Conservation (phyloP, 192 early-diverging fungal genomes). For the Linnemannia elongata region DNA sequence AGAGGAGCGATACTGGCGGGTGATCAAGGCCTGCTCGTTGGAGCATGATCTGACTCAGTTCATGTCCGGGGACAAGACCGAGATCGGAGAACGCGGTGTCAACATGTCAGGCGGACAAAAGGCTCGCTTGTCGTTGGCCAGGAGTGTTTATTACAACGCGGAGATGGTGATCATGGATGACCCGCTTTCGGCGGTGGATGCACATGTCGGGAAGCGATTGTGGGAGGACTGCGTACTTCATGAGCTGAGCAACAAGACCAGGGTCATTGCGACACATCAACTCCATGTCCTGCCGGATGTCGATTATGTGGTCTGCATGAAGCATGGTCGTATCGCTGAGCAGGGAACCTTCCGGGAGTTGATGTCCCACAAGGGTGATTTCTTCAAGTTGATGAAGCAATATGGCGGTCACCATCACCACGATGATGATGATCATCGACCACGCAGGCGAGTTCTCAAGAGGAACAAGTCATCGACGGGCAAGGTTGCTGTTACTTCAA, state of each 20-base stretch:
- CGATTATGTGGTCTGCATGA: constrained; percentile 79
- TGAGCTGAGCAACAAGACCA: constrained; percentile 71
- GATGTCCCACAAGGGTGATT: constrained; percentile 70
- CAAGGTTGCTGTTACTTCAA: neutral
- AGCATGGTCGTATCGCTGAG: constrained; percentile 77
- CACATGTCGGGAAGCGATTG: constrained; percentile 68
- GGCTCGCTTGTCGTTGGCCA: constrained; percentile 85
- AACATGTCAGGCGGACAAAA: constrained; percentile 93
- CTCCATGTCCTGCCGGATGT: constrained; percentile 80
- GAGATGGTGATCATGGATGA: constrained; percentile 86
- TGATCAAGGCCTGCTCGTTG: constrained; percentile 71
- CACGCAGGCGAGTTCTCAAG: neutral
- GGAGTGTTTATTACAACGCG: constrained; percentile 84
- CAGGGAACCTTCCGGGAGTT: constrained; percentile 76
- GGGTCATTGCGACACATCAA: constrained; percentile 88
- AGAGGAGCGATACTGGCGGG: constrained; percentile 60
- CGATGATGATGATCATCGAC: constrained; percentile 22
- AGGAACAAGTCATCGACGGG: constrained; percentile 12
- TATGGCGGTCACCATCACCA: constrained; percentile 72
- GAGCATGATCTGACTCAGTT: constrained; percentile 69
- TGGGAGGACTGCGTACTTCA: constrained; percentile 49
- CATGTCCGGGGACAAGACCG: constrained; percentile 66
- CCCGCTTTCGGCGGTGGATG: constrained; percentile 92
- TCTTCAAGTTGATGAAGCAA: constrained; percentile 74
- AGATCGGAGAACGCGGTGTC: constrained; percentile 86